Percentiles rank a stretch among this genome's conserved stretches.
These are phyloP conservation scores for Tolypocladium nubicola DNA, from an alignment of 2,329 filamentous ascomycete species.

Conservation along the genomic window DNA sequence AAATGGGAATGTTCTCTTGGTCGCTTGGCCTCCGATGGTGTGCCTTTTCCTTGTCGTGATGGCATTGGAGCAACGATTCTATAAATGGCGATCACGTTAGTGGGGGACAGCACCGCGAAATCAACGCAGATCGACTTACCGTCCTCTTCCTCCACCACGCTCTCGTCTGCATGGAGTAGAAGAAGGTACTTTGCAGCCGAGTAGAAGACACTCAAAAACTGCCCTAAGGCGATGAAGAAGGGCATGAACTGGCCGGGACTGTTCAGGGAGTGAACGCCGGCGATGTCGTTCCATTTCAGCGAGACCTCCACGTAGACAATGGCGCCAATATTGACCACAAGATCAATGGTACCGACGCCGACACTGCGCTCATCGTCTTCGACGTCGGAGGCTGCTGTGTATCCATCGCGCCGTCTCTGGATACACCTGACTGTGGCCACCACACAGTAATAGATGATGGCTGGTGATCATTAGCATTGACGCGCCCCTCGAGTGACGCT, in stretches of 20 bases:
- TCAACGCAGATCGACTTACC: background rate
- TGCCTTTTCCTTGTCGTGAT: background rate
- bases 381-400: background rate
- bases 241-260: constrained; percentile 15
- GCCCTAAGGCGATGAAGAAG: constrained; percentile 12
- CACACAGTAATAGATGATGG: background rate
- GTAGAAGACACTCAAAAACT: constrained; percentile 11
- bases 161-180: background rate
- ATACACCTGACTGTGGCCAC: background rate
- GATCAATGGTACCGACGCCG: constrained; percentile 3
- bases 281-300: constrained; percentile 13
- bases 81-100: background rate
- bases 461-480: background rate
- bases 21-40: background rate
- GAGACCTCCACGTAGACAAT: constrained; percentile 14
- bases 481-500: no score
- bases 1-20: background rate
- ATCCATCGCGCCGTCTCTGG: background rate
- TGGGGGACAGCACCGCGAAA: background rate
- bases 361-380: background rate
- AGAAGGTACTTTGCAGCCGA: constrained; percentile 4
- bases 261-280: constrained; percentile 8
- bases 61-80: background rate
- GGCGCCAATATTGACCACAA: constrained; percentile 12
- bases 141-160: background rate